Evolutionary conservation across 1,284 basidiomycete species (phyloP), one percentile per base, ranked within the genome.

Genomic region (Cystobasidium pallidum): DNA sequence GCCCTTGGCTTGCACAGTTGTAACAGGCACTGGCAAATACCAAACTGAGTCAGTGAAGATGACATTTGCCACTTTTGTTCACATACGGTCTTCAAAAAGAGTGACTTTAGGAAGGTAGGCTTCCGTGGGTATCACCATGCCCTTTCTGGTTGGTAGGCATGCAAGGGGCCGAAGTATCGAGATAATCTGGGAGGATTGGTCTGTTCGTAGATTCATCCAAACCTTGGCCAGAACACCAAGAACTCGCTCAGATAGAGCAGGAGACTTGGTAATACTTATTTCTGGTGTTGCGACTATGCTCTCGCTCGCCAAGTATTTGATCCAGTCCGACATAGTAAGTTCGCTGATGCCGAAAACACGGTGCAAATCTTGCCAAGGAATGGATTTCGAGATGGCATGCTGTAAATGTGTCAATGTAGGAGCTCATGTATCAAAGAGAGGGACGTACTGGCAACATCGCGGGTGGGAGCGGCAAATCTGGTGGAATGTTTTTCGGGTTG

Each of bases 81-180:
- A 19, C 68, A 15, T 34, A 71, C 68, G 83, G 80, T 99, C 94
- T 15, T 88, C 86, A 80, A 99, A 98, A 11, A 98, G 84, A 74
- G 91, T 87, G 43, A 91, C 92, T 75, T 88, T 92, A 26, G 90
- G 84, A 80, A 98, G 94, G 82, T 99, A 99, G 4, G 92, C 85
- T 73, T 94, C 87, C 7, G 83, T 82, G 0, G 95, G 91, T 66
- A 76, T 76, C 15, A 67, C 74, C 76, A 80, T 78, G n/a, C 81
- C 80, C 15, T 78, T 55, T 0, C 78, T 76, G 3, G 82, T 83
- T 4, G 77, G 76, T n/a, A 99, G 87, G 77, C 92, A 94, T 0
- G 87, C 77, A 66, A 89, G 85, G 0, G 84, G 82, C 67, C 84
- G 83, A n/a, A 97, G 83, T 6, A 88, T 80, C 1, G 81, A 78